Percentiles rank a stretch among this genome's conserved stretches.
These are phyloP conservation scores for Sordaria brevicollis DNA, from an alignment of 495 filamentous ascomycete species.

Conservation along the genomic window DNA sequence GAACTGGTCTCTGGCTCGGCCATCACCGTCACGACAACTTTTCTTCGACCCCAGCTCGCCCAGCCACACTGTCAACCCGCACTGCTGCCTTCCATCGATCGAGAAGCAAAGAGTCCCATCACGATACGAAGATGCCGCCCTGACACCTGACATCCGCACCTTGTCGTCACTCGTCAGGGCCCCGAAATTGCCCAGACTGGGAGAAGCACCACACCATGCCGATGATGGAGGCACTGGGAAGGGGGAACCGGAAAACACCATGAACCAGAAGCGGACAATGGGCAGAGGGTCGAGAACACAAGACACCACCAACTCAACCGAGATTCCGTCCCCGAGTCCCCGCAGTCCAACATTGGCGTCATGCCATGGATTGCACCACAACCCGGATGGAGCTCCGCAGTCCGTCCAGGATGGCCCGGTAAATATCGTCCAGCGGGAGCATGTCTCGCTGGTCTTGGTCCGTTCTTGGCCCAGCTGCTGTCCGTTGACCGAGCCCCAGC, in stretches of 20 bases:
- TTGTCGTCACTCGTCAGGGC: constrained; percentile 1
- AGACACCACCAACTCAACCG: background rate
- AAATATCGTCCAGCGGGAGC: background rate
- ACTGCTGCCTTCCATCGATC: background rate
- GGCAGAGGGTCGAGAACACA: too few species aligned
- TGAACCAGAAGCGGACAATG: background rate
- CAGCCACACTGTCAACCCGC: background rate
- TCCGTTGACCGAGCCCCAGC: background rate
- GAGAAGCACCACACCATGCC: too few species aligned
- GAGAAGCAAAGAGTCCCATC: background rate
- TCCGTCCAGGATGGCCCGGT: background rate
- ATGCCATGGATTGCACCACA: background rate
- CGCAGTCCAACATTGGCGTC: background rate
- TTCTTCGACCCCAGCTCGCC: background rate
- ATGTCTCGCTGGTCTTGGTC: background rate
- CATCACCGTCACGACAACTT: background rate
- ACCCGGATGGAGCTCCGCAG: background rate
- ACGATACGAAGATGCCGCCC: background rate
- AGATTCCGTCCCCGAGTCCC: background rate
- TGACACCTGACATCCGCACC: constrained; percentile 2
- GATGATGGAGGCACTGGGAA: constrained; percentile 14
- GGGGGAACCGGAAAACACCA: constrained; percentile 4
- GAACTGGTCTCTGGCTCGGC: background rate
- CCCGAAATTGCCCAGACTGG: constrained; percentile 5
- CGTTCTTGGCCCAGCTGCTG: background rate